Evolutionary conservation across 108 stramenopile genomes (phyloP).

Genomic region (Craspedostauros australis): DNA sequence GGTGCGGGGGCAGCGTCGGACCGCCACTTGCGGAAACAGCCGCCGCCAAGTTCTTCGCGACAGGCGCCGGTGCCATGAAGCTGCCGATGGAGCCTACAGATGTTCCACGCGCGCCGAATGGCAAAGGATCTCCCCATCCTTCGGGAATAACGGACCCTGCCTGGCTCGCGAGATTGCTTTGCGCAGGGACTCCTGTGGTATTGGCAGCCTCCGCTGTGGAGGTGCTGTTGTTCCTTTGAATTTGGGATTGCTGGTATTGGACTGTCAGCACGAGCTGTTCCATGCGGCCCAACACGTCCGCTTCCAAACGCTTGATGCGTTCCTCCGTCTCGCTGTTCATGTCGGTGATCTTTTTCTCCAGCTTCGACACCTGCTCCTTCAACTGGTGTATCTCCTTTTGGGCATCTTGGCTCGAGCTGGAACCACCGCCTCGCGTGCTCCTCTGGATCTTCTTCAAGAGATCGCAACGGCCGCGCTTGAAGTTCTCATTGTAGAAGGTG

Average conservation of each 20-base stretch:
- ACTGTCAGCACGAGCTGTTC: conserved; percentile 61
- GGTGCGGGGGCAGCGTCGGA: conserved; percentile 74
- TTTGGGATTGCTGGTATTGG: conserved; percentile 38
- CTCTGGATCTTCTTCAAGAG: conserved; percentile 74
- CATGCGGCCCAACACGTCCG: conserved; percentile 60
- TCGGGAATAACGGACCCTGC: no score
- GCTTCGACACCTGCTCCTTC: conserved; percentile 37
- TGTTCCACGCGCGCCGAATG: conserved; percentile 18
- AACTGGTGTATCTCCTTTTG: conserved; percentile 54
- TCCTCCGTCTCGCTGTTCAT: conserved; percentile 37
- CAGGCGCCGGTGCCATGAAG: conserved; percentile 4
- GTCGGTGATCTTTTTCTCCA: conserved; percentile 46
- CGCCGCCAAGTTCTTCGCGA: conserved; percentile 3
- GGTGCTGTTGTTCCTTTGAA: no score
- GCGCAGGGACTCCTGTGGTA: no score
- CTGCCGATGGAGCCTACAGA: conserved; percentile 17
- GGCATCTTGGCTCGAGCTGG: conserved; percentile 34
- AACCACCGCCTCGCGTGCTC: conserved; percentile 67
- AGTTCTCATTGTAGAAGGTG: conserved; percentile 85
- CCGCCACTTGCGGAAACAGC: conserved; percentile 8
- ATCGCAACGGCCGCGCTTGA: conserved; percentile 74
- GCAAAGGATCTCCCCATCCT: conserved; percentile 30
- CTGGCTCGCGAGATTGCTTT: no score
- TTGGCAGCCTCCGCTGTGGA: neutral
- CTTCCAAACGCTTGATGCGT: conserved; percentile 42